Percentiles rank a stretch among this genome's conserved stretches.
phyloP scores from a whole-genome alignment of 1,284 basidiomycete species.

The Mycena citricolor region DNA sequence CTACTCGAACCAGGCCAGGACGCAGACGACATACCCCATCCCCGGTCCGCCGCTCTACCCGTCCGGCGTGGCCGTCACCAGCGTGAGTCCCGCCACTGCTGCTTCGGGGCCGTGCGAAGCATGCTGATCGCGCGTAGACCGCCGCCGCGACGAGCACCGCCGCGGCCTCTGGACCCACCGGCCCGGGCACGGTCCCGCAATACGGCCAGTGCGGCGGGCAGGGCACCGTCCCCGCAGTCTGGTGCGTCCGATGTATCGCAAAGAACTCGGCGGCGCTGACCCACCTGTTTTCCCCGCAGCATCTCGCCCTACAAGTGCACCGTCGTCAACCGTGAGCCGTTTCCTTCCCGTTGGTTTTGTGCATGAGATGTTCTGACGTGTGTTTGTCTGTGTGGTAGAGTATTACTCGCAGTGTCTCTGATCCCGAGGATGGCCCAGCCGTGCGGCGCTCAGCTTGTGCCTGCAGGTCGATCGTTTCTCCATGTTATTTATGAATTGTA shows the following conservation, averaged over 20 bases:
- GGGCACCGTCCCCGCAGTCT: slow-evolving; percentile 39
- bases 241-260: slow-evolving; percentile 29
- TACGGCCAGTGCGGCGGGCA: slow-evolving; percentile 47
- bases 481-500: no score
- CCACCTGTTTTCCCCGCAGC: slow-evolving; percentile 19
- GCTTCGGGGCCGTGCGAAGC: no score
- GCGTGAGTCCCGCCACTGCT: slow-evolving; percentile 8
- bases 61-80: not conserved
- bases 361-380: no score
- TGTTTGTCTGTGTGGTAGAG: slow-evolving; percentile 24
- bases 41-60: slow-evolving; percentile 42
- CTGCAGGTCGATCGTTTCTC: no score
- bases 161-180: slow-evolving; percentile 17
- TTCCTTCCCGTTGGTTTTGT: not conserved
- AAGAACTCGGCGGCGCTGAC: not conserved
- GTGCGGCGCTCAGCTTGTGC: no score
- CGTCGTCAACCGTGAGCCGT: slow-evolving; percentile 28
- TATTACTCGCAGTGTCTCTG: slow-evolving; percentile 48
- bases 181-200: slow-evolving; percentile 33
- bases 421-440: no score
- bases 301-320: slow-evolving; percentile 34
- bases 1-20: slow-evolving; percentile 43
- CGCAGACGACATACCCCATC: slow-evolving; percentile 41
- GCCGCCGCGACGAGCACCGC: slow-evolving; percentile 26
- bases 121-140: slow-evolving; percentile 22